Percentiles rank a stretch among this genome's conserved stretches.
These are phyloP conservation scores for Diutina rugosa DNA, from an alignment of 1,139 yeast species.

Conservation along the genomic window DNA sequence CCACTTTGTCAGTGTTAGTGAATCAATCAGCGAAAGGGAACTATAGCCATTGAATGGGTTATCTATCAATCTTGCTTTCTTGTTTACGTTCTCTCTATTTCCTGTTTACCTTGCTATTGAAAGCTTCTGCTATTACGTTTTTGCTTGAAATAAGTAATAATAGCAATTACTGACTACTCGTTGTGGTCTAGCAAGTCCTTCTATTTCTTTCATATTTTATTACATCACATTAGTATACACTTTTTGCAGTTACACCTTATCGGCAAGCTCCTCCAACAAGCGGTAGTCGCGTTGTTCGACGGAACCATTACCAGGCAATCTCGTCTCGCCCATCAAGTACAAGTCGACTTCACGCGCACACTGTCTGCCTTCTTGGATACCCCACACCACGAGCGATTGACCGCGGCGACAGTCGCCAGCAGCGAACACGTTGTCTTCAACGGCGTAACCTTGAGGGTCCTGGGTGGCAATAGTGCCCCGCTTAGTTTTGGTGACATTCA, in stretches of 20 bases:
- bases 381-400: constrained; percentile 97
- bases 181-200: too few species aligned
- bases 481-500: constrained; percentile 60
- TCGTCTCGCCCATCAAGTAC: constrained; percentile 63
- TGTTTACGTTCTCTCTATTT: too few species aligned
- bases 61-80: too few species aligned
- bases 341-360: constrained; percentile 91
- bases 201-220: too few species aligned
- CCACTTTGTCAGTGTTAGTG: too few species aligned
- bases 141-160: too few species aligned
- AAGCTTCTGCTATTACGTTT: too few species aligned
- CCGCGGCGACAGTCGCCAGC: constrained; percentile 99
- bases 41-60: too few species aligned
- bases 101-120: too few species aligned
- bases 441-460: constrained; percentile 60
- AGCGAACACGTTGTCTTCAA: constrained; percentile 65
- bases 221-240: background rate
- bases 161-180: too few species aligned
- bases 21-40: too few species aligned
- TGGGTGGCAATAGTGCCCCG: constrained; percentile 78
- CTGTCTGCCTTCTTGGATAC: constrained; percentile 98
- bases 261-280: constrained; percentile 61
- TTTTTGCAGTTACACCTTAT: constrained; percentile 26
- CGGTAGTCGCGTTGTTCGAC: constrained; percentile 74
- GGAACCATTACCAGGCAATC: constrained; percentile 90